These are phyloP conservation scores for Rhizopogon vesiculosus DNA, from an alignment of 768 basidiomycete genomes.

Conservation along the genomic window DNA sequence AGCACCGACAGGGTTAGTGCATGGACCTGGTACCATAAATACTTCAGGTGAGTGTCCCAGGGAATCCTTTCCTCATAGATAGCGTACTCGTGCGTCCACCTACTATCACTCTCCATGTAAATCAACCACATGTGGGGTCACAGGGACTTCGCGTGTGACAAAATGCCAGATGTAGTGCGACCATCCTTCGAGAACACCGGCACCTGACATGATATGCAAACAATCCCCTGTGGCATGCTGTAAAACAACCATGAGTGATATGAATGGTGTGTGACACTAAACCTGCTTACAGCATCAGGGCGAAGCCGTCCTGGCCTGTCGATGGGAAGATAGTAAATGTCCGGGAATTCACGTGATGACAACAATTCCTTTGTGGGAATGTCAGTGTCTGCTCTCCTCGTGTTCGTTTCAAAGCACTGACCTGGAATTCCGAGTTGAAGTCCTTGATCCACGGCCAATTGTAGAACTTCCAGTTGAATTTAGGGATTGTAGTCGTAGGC, in stretches of 20 bases:
- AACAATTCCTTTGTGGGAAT: slow-evolving; percentile 34
- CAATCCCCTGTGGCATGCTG: slow-evolving; percentile 43
- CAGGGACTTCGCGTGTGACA: slow-evolving; percentile 31
- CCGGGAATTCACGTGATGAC: slow-evolving; percentile 37
- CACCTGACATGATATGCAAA: slow-evolving; percentile 40
- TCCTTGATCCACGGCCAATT: slow-evolving; percentile 62
- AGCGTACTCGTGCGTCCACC: not conserved
- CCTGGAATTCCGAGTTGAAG: slow-evolving; percentile 58
- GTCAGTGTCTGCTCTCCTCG: slow-evolving; percentile 1
- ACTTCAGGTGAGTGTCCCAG: not conserved
- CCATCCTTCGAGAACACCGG: slow-evolving; percentile 49
- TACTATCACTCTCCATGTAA: not conserved
- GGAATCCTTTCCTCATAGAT: not conserved
- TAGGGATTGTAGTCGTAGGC: slow-evolving; percentile 44
- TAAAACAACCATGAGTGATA: not conserved
- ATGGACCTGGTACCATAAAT: not conserved
- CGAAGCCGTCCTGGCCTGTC: slow-evolving; percentile 58
- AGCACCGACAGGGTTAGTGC: not conserved
- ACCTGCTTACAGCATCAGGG: slow-evolving; percentile 54
- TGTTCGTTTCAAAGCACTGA: slow-evolving; percentile 18
- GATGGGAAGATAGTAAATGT: slow-evolving; percentile 56
- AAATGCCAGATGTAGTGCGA: slow-evolving; percentile 49
- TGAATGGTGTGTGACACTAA: not conserved
- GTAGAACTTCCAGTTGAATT: slow-evolving; percentile 40
- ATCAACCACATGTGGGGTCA: not conserved